Evolutionary conservation across 2,329 filamentous ascomycete species (phyloP).

Genomic region (Periglandula ipomoeae): DNA sequence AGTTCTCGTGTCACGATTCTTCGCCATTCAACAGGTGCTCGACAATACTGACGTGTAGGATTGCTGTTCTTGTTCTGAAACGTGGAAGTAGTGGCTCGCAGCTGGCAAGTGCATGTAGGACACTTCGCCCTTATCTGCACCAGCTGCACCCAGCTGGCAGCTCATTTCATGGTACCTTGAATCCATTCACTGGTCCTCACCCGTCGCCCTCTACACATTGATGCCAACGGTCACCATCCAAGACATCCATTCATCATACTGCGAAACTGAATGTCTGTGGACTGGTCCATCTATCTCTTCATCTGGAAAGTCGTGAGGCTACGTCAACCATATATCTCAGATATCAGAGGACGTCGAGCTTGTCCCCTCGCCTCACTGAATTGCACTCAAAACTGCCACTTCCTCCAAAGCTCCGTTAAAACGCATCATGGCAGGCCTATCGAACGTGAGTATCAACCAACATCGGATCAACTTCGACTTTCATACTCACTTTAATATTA

Average conservation of each 20-base stretch:
- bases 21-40: not conserved
- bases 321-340: not conserved
- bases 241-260: not conserved
- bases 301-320: not conserved
- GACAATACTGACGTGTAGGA: not conserved
- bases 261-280: not conserved
- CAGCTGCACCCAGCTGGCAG: not conserved
- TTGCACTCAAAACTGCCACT: not conserved
- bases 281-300: not conserved
- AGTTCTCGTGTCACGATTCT: not conserved
- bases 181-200: not conserved
- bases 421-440: not conserved
- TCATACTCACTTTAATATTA: constrained; percentile 9
- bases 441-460: not conserved
- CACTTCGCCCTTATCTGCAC: not conserved
- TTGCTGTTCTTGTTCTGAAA: not conserved
- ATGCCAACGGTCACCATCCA: not conserved
- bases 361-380: not conserved
- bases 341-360: not conserved
- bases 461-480: not conserved
- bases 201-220: not conserved
- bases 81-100: not conserved
- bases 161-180: not conserved
- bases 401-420: not conserved
- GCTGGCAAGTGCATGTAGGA: not conserved